Conservation (phyloP, 1,284 basidiomycete genomes). For the Leccinum pseudoinsigne region DNA sequence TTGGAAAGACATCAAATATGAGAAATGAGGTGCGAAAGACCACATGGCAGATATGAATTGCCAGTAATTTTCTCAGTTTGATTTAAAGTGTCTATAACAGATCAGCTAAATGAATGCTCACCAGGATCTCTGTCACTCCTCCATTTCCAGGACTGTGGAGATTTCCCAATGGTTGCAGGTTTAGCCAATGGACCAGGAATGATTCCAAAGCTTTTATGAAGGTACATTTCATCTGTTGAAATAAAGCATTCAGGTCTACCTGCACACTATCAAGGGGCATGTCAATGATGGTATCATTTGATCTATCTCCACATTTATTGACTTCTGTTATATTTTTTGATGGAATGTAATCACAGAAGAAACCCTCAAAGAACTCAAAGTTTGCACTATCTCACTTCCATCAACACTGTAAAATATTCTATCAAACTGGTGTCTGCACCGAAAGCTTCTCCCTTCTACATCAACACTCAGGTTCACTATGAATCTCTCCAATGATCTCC, state of each 20-base stretch:
- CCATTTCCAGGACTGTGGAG: slow-evolving; percentile 5
- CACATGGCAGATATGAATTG: not conserved
- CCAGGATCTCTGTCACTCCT: slow-evolving; percentile 5
- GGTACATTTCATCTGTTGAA: not conserved
- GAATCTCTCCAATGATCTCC: not conserved
- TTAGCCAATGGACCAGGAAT: slow-evolving; percentile 13
- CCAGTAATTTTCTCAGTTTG: not conserved
- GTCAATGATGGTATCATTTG: slow-evolving; percentile 5
- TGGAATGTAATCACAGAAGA: not conserved
- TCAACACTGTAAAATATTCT: not conserved
- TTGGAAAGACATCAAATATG: not conserved
- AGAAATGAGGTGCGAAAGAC: not conserved
- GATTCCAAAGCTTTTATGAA: slow-evolving; percentile 18
- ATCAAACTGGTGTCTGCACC: not conserved
- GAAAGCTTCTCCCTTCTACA: not conserved
- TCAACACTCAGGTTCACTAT: not conserved
- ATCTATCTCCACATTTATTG: slow-evolving; percentile 8
- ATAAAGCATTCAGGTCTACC: slow-evolving; percentile 2
- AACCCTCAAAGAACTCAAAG: not conserved
- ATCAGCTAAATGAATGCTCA: not conserved
- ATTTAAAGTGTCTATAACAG: not conserved
- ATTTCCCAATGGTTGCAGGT: slow-evolving; percentile 10
- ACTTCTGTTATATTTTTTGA: slow-evolving; percentile 14
- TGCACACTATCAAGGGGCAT: not conserved
- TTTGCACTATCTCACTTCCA: not conserved